Conservation (phyloP, 2,329 filamentous ascomycete genomes). For the Hymenoscyphus repandus region DNA sequence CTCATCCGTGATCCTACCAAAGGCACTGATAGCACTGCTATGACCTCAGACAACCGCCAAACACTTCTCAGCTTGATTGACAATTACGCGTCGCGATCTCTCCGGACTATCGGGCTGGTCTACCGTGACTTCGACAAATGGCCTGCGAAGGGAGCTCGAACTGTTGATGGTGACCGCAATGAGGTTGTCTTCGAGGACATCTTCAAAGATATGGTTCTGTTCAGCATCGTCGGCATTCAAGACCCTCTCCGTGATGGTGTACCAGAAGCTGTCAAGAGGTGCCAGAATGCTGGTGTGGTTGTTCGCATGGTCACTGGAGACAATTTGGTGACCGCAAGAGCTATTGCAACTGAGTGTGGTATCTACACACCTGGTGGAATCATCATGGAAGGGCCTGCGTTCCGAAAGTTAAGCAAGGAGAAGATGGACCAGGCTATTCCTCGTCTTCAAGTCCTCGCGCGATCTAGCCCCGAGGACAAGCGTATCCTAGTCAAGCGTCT, state of each 20-base stretch:
- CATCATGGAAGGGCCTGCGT: constrained; percentile 65
- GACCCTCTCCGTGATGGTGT: constrained; percentile 68
- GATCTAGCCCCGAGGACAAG: constrained; percentile 67
- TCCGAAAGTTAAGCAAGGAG: constrained; percentile 54
- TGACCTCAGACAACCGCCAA: constrained; percentile 53
- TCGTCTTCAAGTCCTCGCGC: constrained; percentile 61
- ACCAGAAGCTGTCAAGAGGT: constrained; percentile 60
- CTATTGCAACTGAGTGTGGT: constrained; percentile 69
- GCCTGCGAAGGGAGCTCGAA: constrained; percentile 54
- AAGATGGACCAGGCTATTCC: constrained; percentile 56
- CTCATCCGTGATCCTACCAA: constrained; percentile 56
- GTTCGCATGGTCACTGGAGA: constrained; percentile 73
- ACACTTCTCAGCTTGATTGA: constrained; percentile 51
- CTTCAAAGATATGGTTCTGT: constrained; percentile 67
- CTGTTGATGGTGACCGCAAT: constrained; percentile 52
- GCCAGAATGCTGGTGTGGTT: constrained; percentile 62
- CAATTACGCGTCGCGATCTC: constrained; percentile 58
- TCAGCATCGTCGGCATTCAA: constrained; percentile 69
- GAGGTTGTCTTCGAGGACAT: constrained; percentile 63
- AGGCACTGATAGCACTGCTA: constrained; percentile 44
- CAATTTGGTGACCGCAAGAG: constrained; percentile 66
- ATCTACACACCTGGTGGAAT: constrained; percentile 49
- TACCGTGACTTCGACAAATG: constrained; percentile 68
- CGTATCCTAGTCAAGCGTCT: constrained; percentile 58
- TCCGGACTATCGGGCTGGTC: constrained; percentile 69